Evolutionary conservation across 345 rosid genomes (phyloP), one percentile per base, ranked within the genome.

Genomic region (Microcos paniculata): DNA sequence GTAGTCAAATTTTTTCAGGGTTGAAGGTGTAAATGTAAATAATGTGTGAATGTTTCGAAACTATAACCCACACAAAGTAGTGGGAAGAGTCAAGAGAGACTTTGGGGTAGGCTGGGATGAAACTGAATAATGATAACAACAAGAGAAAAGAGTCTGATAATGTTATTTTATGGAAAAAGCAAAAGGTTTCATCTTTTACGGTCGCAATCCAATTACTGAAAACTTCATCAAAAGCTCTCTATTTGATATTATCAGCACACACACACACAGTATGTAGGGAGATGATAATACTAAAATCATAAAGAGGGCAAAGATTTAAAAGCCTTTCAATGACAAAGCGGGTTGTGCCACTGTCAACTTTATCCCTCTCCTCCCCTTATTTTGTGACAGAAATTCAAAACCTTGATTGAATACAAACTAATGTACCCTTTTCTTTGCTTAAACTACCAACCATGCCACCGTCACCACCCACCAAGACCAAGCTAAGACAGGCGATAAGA

Each of bases 181-280:
- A 64, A 71, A 65, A 78, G 79, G 51, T 35, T 48, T 69, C 45
- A 53, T 62, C 23, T 69, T 69, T 18, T 30, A 70, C 73, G 16
- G 65, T 79, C 58, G 48, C 71, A 62, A 38, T 79, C 61, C 21
- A 28, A 68, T 38, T 59, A 75, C 79, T 71, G 33, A 19, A 73
- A 49, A 43, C 31, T 26, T 66, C 38, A 63, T 19, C 33, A 65
- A 33, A 38, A 43, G 38, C 40, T 72, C 28, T 67, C 71, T 56
- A 28, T 12, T 31, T 31, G 3, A 35, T 35, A 35, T 35, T 35
- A n/a, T 46, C 67, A 8, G 19, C 64, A 65, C 30, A 8, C 13
- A 4, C 48, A 1, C 31, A 0, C 28, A 16, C 52, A 24, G 9
- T 42, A 13, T 16, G 15, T 3, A 0, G 7, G 23, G 4, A 7